Evolutionary conservation across 805 yeast genomes (phyloP).

Genomic region (Sugiyamaella chiloensis): DNA sequence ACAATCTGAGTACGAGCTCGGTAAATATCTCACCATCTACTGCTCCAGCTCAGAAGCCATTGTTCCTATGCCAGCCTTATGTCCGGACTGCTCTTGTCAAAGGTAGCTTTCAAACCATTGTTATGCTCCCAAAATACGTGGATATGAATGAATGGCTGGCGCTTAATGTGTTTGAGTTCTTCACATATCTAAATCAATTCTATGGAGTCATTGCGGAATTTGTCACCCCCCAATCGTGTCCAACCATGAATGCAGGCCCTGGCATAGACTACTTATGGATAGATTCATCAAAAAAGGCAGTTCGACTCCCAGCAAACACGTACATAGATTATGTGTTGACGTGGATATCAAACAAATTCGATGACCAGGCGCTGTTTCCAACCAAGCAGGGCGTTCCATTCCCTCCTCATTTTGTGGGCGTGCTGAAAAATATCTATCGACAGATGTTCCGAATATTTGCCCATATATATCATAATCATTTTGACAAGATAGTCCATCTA

Average conservation of each 20-base stretch:
- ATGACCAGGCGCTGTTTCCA: conserved; percentile 88
- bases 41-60: conserved; percentile 40
- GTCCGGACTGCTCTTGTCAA: conserved; percentile 92
- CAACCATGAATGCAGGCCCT: conserved; percentile 96
- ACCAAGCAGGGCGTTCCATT: conserved; percentile 86
- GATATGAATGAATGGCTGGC: conserved; percentile 97
- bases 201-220: conserved; percentile 89
- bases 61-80: conserved; percentile 88
- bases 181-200: conserved; percentile 79
- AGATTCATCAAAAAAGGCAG: conserved; percentile 73
- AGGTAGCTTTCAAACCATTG: conserved; percentile 94
- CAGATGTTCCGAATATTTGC: conserved; percentile 97
- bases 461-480: conserved; percentile 90
- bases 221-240: conserved; percentile 83
- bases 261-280: conserved; percentile 89
- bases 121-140: conserved; percentile 90
- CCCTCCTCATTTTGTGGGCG: conserved; percentile 78
- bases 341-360: conserved; percentile 84
- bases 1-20: background rate
- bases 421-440: conserved; percentile 79
- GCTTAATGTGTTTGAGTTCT: conserved; percentile 83
- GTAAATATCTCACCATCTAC: conserved; percentile 10
- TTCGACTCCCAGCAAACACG: conserved; percentile 86
- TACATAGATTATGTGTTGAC: conserved; percentile 88
- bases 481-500: conserved; percentile 87